Evolutionary conservation across 768 basidiomycete genomes (phyloP), one percentile per base, ranked within the genome.

Genomic region (Lactarius sanguifluus): DNA sequence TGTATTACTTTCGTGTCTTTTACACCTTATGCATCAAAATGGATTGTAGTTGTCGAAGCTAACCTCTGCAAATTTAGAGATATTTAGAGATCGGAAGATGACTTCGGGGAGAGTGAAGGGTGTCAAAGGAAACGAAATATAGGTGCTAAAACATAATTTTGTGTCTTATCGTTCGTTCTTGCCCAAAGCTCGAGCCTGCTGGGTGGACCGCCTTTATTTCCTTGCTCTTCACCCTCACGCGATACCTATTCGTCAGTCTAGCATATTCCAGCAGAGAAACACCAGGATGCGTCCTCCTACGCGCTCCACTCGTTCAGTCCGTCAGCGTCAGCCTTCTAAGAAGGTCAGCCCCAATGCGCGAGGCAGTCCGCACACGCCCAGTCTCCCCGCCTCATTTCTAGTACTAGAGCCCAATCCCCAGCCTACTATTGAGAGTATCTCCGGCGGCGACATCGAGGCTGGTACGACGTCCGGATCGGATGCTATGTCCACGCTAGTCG

Each of bases 271-370:
- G 28, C 55, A 52, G 20, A 52, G 25, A 63, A 62, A 45, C 12
- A 41, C 34, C 6, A 62, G 54, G 64, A 79, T 78, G 75, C 70
- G 70, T 50, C 71, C 68, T 64, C 34, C 68, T 23, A 55, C 71
- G 54, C 72, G 77, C 59, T 64, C 68, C 34, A 77, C 75, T 62
- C 77, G 77, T 61, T 68, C 73, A 57, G 56, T 30, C n/a, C 71
- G 65, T 59, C 71, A 71, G 15, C 61, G 64, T 58, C 71, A 71
- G 18, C 61, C 70, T 63, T 50, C 59, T 28, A 59, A 25, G 57
- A 61, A 57, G 38, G 16, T 43, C 54, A 40, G 36, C 41, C 40
- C 34, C 45, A 56, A 38, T 34, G 20, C 36, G 30, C 64, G 38
- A 41, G 28, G 47, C 38, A 57, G 36, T 7, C 34, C 52, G 18